Evolutionary conservation across 2,329 filamentous ascomycete genomes (phyloP), one percentile per base, ranked within the genome.

Genomic region (Cladosporium sp.): DNA sequence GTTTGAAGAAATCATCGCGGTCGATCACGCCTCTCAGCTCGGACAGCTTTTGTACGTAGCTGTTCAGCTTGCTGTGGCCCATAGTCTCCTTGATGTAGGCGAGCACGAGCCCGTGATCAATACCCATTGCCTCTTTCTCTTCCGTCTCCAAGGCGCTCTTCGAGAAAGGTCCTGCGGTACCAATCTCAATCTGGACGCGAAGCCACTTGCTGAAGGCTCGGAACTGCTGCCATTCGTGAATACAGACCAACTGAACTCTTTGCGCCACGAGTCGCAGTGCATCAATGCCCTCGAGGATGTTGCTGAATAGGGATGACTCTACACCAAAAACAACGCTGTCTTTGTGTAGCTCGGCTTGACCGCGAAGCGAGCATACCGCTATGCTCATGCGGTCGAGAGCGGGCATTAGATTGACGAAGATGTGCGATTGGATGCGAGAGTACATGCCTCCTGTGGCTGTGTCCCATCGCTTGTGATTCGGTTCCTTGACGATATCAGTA

Each of bases 391-490:
- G 83, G 61, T 97, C 90, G 2, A 97, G 75, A 0, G 89, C 89
- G 0, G 93, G 93, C 2, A 97, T 77, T 48, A 96, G 83, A 66
- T 95, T 91, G 65, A 95, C 86, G 64, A 95, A 91, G 0, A 90
- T 77, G 10, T 97, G 77, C 49, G 82, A 80, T 46, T 89, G 82
- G 9, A 97, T 77, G 50, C 83, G 85, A 55, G 88, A 84, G 16
- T 96, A 84, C 1, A 90, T 89, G 3, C 83, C 82, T 1, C 81
- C 78, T 2, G 95, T 86, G 5, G 87, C 85, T 64, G 92, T 95
- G 58, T 97, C 91, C 93, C 93, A 98, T 45, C 93, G 79, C 70
- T 95, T 96, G 62, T 95, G 88, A 38, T 61, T 60, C 2, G 55
- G 58, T 18, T 66, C 64, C 44, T 62, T 62, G 41, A 66, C 55